Evolutionary conservation across 1,139 yeast species (phyloP), one percentile per base, ranked within the genome.

Genomic region (Meyerozyma guilliermondii): DNA sequence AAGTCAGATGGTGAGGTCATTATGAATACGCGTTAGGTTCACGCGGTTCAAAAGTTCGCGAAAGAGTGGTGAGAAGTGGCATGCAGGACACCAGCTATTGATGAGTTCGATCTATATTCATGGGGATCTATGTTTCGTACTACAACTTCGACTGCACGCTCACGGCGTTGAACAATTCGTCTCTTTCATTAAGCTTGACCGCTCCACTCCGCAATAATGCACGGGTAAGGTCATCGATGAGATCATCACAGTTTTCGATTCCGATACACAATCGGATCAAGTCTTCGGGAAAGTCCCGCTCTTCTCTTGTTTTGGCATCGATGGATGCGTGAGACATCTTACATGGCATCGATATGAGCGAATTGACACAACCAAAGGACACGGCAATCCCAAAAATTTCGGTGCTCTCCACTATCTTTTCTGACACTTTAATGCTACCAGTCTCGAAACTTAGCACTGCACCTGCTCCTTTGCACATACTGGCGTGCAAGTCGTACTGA

Each of bases 251-350:
- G 56, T 80, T 79, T 58, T 86, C 95, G 48, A 86, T 89, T 44
- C 97, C 97, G 42, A 89, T 83, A 61, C 96, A 89, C 46, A 89
- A 74, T 54, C 97, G 76, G 54, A 89, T 81, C 56, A 89, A 71
- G 61, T 91, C 97, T 63, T 89, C 96, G 2, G 97, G 96, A 66
- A 89, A 82, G 34, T 83, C 88, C 58, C 97, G 78, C 62, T 86
- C 95, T 46, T 83, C 82, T 60, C 96, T 78, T 7, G 89, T 83
- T 56, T 86, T 81, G 31, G 89, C 84, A 56, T 88, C 96, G 50
- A 91, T 89, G 5, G 96, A 83, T n/a, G 97, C 97, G 59, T 89
- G 97, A 2, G 96, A 87, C 97, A 89, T 89, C 62, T 80, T 80
- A 63, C 96, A 87, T 10, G 97, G 97, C 84, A 89, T 79, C 39